Percentiles rank a stretch among this genome's conserved stretches.
These are phyloP conservation scores for Hypoxylon sp. DNA, from an alignment of 2,329 filamentous ascomycete genomes.

Conservation along the genomic window DNA sequence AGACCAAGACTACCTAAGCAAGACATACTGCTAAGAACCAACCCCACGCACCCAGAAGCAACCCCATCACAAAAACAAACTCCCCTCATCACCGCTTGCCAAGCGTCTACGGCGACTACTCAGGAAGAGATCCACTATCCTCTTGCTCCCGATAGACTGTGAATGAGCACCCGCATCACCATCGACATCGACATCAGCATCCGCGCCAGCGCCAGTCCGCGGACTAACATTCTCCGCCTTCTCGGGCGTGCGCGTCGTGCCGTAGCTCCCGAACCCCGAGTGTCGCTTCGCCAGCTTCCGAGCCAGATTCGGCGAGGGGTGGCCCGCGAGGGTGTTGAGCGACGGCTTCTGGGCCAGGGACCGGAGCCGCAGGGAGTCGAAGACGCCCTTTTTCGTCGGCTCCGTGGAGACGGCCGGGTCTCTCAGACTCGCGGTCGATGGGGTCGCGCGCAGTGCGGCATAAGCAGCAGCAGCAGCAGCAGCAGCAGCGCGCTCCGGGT, in stretches of 20 bases:
- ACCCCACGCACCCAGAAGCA: no score
- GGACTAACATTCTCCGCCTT: conserved; percentile 43
- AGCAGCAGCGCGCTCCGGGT: conserved; percentile 10
- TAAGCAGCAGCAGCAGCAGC: conserved; percentile 15
- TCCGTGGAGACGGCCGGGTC: conserved; percentile 5
- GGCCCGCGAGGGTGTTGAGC: conserved; percentile 27
- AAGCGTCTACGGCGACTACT: conserved; percentile 57
- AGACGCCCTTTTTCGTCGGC: conserved; percentile 11
- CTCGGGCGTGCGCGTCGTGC: background rate
- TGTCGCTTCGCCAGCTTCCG: conserved; percentile 31
- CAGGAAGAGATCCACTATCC: conserved; percentile 64
- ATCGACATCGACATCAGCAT: conserved; percentile 35
- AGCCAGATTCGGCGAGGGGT: conserved; percentile 16
- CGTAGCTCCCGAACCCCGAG: conserved; percentile 12
- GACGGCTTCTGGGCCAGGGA: conserved; percentile 34
- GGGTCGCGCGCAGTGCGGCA: conserved; percentile 24
- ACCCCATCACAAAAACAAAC: conserved; percentile 45
- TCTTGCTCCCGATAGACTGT: conserved; percentile 55
- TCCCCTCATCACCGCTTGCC: conserved; percentile 50
- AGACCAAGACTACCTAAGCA: no score
- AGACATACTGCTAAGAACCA: no score
- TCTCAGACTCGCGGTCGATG: conserved; percentile 22
- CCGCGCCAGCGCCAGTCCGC: background rate
- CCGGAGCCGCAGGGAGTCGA: conserved; percentile 17
- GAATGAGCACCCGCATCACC: conserved; percentile 33